phyloP scores from a whole-genome alignment of 176 grass and related monocot genomes.

The Oryza longistaminata region DNA sequence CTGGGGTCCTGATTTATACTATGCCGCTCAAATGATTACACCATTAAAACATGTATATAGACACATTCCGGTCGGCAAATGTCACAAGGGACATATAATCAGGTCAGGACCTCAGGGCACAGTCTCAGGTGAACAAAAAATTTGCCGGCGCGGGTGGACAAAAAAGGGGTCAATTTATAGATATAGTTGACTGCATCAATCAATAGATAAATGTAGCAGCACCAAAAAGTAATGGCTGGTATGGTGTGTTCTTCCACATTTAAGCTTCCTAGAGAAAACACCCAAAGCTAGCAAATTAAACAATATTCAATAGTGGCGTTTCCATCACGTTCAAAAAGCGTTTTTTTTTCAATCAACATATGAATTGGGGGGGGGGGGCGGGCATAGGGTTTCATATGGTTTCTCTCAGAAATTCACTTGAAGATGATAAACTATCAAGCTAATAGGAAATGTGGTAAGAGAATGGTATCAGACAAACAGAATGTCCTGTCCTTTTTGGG shows the following conservation, averaged over 20 bases:
- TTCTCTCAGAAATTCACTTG: neutral
- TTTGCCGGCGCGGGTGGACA: neutral
- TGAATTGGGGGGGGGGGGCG: no score
- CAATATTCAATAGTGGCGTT: neutral
- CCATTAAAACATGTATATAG: slow-evolving; percentile 60
- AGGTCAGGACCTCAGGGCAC: neutral
- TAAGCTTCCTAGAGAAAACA: neutral
- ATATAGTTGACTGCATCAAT: neutral
- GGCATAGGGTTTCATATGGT: neutral
- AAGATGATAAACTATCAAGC: neutral
- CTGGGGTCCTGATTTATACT: slow-evolving; percentile 50
- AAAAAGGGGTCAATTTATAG: neutral
- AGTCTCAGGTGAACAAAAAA: neutral
- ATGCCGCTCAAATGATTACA: slow-evolving; percentile 47
- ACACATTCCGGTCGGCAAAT: slow-evolving; percentile 45
- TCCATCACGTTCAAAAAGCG: neutral
- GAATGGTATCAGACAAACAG: neutral
- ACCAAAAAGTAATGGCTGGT: neutral
- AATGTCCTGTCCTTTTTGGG: neutral
- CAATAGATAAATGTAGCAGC: neutral
- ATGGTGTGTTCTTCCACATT: neutral
- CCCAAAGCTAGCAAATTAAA: neutral
- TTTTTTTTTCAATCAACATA: neutral
- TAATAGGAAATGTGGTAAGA: neutral
- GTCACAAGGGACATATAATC: slow-evolving; percentile 4